Evolutionary conservation across 1,284 basidiomycete species (phyloP).

Genomic region (Grifola frondosa): DNA sequence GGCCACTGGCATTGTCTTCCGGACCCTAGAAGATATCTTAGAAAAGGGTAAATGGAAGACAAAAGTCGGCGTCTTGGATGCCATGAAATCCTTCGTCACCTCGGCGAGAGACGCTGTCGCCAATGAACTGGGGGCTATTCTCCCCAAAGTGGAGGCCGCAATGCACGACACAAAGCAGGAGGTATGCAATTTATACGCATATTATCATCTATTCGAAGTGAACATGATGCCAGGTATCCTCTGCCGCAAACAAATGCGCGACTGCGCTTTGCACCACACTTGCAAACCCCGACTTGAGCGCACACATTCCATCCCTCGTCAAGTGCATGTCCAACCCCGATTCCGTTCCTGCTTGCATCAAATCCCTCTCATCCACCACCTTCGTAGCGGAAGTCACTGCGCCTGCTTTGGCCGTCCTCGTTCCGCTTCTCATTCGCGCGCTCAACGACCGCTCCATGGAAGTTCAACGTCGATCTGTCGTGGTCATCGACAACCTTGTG

Average conservation of each 20-base stretch:
- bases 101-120: constrained; percentile 82
- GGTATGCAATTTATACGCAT: constrained; percentile 43
- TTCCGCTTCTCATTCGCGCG: constrained; percentile 89
- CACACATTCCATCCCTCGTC: constrained; percentile 89
- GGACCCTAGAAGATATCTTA: constrained; percentile 70
- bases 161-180: constrained; percentile 99
- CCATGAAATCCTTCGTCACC: constrained; percentile 73
- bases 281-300: constrained; percentile 90
- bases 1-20: constrained; percentile 75
- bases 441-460: constrained; percentile 97
- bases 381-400: constrained; percentile 98
- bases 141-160: constrained; percentile 86
- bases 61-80: constrained; percentile 93
- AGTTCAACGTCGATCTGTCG: constrained; percentile 84
- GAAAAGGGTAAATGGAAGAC: constrained; percentile 92
- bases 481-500: constrained; percentile 96
- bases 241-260: constrained; percentile 90
- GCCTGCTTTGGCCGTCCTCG: constrained; percentile 94
- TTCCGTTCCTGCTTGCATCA: constrained; percentile 91
- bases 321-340: constrained; percentile 94
- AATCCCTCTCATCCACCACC: constrained; percentile 90
- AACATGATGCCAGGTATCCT: constrained; percentile 65
- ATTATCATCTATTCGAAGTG: constrained; percentile 6
- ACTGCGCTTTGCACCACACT: constrained; percentile 90
- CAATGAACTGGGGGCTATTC: constrained; percentile 77